Conservation (phyloP, 163 green algal genomes). For the Botryococcus braunii region DNA sequence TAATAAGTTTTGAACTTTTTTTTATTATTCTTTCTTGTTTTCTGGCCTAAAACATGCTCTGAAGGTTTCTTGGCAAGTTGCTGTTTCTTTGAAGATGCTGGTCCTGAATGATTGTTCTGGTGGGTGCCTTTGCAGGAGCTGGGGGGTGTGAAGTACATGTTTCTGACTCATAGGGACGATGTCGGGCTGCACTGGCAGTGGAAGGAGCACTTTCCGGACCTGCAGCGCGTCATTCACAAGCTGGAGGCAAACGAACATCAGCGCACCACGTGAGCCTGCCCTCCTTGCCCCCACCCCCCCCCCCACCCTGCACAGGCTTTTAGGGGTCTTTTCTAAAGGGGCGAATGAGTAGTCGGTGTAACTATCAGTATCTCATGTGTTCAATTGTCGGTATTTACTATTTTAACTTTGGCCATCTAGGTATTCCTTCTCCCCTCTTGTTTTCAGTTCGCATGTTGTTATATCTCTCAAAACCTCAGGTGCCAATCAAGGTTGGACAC, state of each 20-base stretch:
- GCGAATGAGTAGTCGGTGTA: not conserved
- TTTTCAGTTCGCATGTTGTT: too few species aligned
- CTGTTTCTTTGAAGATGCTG: too few species aligned
- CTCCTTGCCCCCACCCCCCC: not conserved
- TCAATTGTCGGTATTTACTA: too few species aligned
- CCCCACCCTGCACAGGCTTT: not conserved
- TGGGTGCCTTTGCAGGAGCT: constrained; percentile 21
- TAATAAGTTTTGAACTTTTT: too few species aligned
- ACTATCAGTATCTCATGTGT: not conserved
- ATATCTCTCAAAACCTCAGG: too few species aligned
- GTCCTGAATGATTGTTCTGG: too few species aligned
- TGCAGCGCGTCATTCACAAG: constrained; percentile 34
- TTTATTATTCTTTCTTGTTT: too few species aligned
- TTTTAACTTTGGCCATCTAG: too few species aligned
- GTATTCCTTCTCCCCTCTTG: too few species aligned
- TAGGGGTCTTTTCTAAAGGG: not conserved
- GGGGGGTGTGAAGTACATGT: constrained; percentile 36
- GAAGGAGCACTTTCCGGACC: constrained; percentile 21
- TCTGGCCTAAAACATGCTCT: too few species aligned
- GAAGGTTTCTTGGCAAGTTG: too few species aligned
- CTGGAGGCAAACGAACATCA: constrained; percentile 28
- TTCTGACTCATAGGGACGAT: constrained; percentile 34
- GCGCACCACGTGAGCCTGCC: constrained; percentile 31
- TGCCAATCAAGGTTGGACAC: too few species aligned
- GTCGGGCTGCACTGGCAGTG: not conserved